A percentile compares a stretch with the other conserved stretches of the same genome.
phyloP scores from a whole-genome alignment of 352 stramenopile species.

The Phytophthora foliorum region DNA sequence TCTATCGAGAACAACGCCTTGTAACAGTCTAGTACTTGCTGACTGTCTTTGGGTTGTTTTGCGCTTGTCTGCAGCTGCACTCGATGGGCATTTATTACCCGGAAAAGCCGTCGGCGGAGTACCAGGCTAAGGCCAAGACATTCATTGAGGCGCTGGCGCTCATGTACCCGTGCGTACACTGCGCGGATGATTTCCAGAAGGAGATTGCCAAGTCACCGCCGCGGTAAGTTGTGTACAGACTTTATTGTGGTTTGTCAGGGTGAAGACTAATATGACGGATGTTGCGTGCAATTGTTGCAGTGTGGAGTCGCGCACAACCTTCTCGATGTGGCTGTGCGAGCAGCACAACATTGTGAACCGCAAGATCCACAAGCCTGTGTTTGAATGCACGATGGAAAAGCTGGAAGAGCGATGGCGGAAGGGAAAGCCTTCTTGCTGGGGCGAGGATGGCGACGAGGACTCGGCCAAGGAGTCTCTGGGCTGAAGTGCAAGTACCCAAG shows the following conservation, averaged over 20 bases:
- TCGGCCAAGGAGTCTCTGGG: constrained; percentile 37
- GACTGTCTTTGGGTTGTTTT: not conserved
- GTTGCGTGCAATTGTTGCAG: constrained; percentile 37
- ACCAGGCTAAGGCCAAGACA: constrained; percentile 90
- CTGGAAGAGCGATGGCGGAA: constrained; percentile 97
- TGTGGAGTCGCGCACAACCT: constrained; percentile 91
- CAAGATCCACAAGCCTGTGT: constrained; percentile 96
- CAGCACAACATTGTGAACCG: constrained; percentile 99
- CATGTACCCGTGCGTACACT: constrained; percentile 96
- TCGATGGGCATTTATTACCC: constrained; percentile 98
- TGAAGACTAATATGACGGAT: not conserved
- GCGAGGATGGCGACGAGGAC: constrained; percentile 56
- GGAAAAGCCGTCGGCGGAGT: constrained; percentile 92
- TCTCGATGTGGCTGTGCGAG: constrained; percentile 97
- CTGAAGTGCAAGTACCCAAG: constrained; percentile 8
- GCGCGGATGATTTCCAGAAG: constrained; percentile 95
- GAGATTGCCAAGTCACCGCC: constrained; percentile 94
- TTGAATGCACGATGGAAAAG: constrained; percentile 94
- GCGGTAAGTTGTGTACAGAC: constrained; percentile 57
- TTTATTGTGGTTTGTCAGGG: not conserved
- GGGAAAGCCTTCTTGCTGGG: constrained; percentile 89
- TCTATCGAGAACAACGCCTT: constrained; percentile 3
- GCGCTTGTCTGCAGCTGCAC: constrained; percentile 71
- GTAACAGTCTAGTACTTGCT: not conserved
- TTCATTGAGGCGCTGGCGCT: constrained; percentile 94